Evolutionary conservation across 2,329 filamentous ascomycete genomes (phyloP), one percentile per base, ranked within the genome.

Genomic region (Talaromyces atroroseus): DNA sequence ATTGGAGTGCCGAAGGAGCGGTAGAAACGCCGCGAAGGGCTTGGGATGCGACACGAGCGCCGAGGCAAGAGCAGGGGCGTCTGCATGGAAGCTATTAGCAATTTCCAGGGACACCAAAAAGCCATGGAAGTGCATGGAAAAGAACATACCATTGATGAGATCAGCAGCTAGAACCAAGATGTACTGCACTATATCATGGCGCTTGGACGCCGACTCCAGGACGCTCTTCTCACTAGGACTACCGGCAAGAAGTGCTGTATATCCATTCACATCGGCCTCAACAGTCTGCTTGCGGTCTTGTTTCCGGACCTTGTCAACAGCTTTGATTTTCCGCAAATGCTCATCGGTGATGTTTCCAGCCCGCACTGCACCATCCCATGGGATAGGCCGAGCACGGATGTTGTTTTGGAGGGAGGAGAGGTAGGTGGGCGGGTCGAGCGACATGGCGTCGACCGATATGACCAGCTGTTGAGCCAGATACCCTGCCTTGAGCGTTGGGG

Each of bases 321-420:
- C 90, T 74, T 92, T 92, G 77, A 99, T 96, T 81, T 92, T 92
- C 78, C 88, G 89, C 65, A 96, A 84, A 75, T 99, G 92, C 64
- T 89, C 87, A 65, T 97, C 92, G 58, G 89, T 95, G 75, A 99
- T 89, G 68, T 90, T 94, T 73, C 92, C 90, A 65, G 90, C 90
- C 73, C 94, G 85, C 64, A 95, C 90, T 67, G 92, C 92, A 67
- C 92, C 92, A 75, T 97, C 92, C 94, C 94, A 99, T 58, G 92
- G 92, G 76, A 99, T 96, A 63, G 92, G 92, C 64, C 94, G 85
- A 70, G 90, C 88, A 70, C 94, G 90, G 73, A 97, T 96, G 80
- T 97, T 97, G 83, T 90, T 95, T 79, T 96, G 92, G 65, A 96
- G 82, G 64, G 90, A 92, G 70, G 85, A 82, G 62, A 89, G 83